Evolutionary conservation across 2,329 filamentous ascomycete species (phyloP).

Genomic region (Iodosphaeria phyllophila): DNA sequence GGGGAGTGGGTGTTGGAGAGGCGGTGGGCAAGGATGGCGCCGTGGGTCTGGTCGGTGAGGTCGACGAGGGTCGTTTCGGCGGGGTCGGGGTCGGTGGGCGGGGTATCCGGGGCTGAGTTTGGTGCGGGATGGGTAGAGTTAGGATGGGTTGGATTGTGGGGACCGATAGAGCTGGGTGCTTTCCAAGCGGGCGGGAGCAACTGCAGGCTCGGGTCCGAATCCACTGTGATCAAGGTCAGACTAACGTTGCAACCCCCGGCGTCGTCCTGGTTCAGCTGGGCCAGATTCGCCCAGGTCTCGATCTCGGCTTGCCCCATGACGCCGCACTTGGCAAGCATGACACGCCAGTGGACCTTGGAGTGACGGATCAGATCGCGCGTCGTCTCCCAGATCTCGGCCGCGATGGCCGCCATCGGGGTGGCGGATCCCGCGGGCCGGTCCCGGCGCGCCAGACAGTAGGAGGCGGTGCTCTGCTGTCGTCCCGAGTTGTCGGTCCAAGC

Average conservation of each 20-base stretch:
- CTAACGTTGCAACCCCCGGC: too few species aligned
- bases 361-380: conserved; percentile 54
- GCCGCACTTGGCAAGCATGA: conserved; percentile 56
- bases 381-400: conserved; percentile 59
- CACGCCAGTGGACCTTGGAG: conserved; percentile 57
- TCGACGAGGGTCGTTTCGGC: conserved; percentile 54
- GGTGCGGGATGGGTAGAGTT: conserved; percentile 45
- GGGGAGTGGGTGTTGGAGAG: conserved; percentile 39
- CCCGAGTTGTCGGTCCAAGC: conserved; percentile 70
- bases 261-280: conserved; percentile 29
- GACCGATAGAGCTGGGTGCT: conserved; percentile 23
- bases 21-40: conserved; percentile 48
- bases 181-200: conserved; percentile 36
- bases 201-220: conserved; percentile 44
- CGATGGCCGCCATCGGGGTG: conserved; percentile 41
- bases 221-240: conserved; percentile 43
- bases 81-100: conserved; percentile 24
- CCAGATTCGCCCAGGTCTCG: conserved; percentile 35
- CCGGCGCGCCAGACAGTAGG: conserved; percentile 51
- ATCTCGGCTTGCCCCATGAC: conserved; percentile 49
- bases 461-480: conserved; percentile 50
- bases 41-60: conserved; percentile 58
- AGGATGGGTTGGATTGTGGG: conserved; percentile 38
- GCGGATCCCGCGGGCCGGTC: conserved; percentile 29
- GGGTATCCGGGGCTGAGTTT: conserved; percentile 18